Evolutionary conservation across 1,284 basidiomycete species (phyloP).

Genomic region (Anthracocystis walkeri): DNA sequence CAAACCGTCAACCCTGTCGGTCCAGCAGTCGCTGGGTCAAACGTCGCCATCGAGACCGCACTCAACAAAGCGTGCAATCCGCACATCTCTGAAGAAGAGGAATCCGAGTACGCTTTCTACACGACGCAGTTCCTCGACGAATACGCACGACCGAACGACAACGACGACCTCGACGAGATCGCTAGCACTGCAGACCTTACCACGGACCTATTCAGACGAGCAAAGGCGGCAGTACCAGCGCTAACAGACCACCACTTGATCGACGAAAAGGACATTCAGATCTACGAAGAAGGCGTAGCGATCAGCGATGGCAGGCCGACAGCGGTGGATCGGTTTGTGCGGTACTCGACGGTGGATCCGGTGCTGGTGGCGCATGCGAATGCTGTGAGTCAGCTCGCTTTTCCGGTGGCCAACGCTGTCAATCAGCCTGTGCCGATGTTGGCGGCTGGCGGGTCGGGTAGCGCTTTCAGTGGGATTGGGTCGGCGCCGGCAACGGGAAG

Average conservation of each 20-base stretch:
- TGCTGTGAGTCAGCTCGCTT: conserved; percentile 22
- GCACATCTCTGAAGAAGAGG: conserved; percentile 43
- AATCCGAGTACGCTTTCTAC: conserved; percentile 49
- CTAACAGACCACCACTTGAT: conserved; percentile 43
- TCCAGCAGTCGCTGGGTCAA: conserved; percentile 29
- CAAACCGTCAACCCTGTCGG: conserved; percentile 34
- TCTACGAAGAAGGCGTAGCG: conserved; percentile 54
- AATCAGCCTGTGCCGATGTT: conserved; percentile 9
- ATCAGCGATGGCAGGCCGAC: conserved; percentile 22
- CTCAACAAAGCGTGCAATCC: conserved; percentile 47
- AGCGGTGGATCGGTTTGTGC: conserved; percentile 27
- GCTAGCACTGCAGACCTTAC: background rate
- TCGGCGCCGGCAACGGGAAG: background rate
- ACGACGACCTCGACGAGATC: conserved; percentile 4
- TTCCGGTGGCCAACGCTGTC: background rate
- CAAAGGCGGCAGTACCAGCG: conserved; percentile 8
- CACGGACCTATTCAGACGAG: background rate
- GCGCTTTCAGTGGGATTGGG: background rate
- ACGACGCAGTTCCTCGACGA: conserved; percentile 50
- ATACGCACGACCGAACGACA: conserved; percentile 22
- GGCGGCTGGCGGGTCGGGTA: conserved; percentile 1
- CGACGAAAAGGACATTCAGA: conserved; percentile 50
- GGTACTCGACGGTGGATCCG: conserved; percentile 34
- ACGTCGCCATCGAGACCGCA: conserved; percentile 42
- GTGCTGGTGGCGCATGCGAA: conserved; percentile 40